Base-by-base conservation (phyloP, 2,329 filamentous ascomycete genomes). In the Alternaria ethzedia region DNA sequence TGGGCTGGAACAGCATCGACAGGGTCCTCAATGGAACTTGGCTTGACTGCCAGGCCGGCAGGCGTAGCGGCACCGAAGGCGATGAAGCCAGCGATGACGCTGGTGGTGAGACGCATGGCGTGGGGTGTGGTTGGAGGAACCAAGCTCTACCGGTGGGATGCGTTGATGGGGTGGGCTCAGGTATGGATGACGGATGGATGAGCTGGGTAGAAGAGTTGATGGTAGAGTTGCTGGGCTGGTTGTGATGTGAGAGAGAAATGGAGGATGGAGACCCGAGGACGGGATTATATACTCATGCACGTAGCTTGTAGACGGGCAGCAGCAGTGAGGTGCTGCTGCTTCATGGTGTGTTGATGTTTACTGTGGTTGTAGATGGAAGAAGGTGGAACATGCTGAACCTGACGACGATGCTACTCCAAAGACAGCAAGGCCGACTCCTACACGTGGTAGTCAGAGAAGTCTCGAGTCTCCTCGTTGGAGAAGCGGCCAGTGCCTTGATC, bases 401-500 rank as follows among this genome's bases (percentile, higher is more conserved):
- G 51, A 43, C 15, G 28, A 10, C 20, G 32, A 6, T n/a, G 2
- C 15, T 46, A 9, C n/a, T 6, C 20, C 17, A 4, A 57, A 45
- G n/a, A 41, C 5, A 25, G 61, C 9, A 51, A 28, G 23, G 25
- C 15, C 12, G 11, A 44, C 17, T 60, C 50, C 79, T 79, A 83
- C 5, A 71, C 66, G 61, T 84, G 79, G 69, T 89, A 89, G 36
- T 90, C 87, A 0, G 85, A 82, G 67, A 90, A 90, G 69, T 87
- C 52, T 1, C 62, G 66, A 5, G 87, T 82, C 75, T 90, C 88
- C 0, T 85, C 83, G 3, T 76, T 73, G 0, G 81, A 81, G 67
- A 85, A 85, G 0, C 86, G 82, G 0, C 83, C 81, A 0, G 84
- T 85, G 4, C 89, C 88, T 70, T 90, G 88, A 0, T 85, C 86